Percentiles rank a stretch among this genome's conserved stretches.
Evolutionary conservation across 768 basidiomycete genomes (phyloP).

Genomic region (Asterophora lycoperdoides): DNA sequence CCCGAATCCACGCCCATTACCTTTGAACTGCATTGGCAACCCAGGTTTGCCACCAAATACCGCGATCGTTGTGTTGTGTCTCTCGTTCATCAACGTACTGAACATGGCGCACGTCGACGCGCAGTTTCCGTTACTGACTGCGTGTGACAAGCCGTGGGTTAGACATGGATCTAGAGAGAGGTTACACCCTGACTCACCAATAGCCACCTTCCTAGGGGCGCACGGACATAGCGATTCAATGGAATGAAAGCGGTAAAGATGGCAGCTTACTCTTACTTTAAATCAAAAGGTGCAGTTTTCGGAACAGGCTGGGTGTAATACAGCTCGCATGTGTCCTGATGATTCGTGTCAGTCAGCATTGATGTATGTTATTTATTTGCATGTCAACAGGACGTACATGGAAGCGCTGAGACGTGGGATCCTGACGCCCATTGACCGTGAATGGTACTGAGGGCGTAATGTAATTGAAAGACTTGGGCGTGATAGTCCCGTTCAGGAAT

Average conservation of each 20-base stretch:
- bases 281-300: conserved; percentile 40
- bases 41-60: conserved; percentile 57
- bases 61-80: conserved; percentile 47
- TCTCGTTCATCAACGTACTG: conserved; percentile 56
- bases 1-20: conserved; percentile 16
- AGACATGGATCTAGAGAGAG: not conserved
- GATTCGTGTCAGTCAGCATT: not conserved
- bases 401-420: conserved; percentile 47
- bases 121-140: conserved; percentile 44
- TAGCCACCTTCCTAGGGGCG: conserved; percentile 38
- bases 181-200: conserved; percentile 28
- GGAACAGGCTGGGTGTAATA: conserved; percentile 37
- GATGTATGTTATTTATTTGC: not conserved
- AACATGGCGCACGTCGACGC: conserved; percentile 65
- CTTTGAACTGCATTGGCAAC: conserved; percentile 47
- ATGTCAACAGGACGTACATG: conserved; percentile 30
- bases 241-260: not conserved
- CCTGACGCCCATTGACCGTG: conserved; percentile 38
- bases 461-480: conserved; percentile 39
- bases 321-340: conserved; percentile 41
- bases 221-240: not conserved
- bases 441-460: conserved; percentile 38
- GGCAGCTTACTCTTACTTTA: conserved; percentile 34
- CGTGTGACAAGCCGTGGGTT: not conserved
- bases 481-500: conserved; percentile 42